Evolutionary conservation across 768 basidiomycete species (phyloP).

Genomic region (Sarcodon aspratus): DNA sequence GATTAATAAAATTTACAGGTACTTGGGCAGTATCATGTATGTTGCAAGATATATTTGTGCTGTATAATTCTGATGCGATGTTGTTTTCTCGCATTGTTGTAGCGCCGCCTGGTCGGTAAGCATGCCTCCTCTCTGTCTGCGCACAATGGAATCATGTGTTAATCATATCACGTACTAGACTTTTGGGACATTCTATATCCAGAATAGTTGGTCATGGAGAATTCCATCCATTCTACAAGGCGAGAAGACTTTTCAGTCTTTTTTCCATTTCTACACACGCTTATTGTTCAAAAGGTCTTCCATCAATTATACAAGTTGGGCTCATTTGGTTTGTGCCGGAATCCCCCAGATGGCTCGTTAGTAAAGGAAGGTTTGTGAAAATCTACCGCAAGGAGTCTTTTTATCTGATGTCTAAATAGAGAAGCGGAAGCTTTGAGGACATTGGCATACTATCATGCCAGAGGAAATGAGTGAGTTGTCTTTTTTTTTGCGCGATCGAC

Average conservation of each 20-base stretch:
- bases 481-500: neutral
- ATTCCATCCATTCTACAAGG: conserved; percentile 27
- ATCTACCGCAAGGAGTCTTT: neutral
- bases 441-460: conserved; percentile 29
- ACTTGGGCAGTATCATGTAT: conserved; percentile 23
- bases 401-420: conserved; percentile 5
- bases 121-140: neutral
- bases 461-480: conserved; percentile 18
- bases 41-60: conserved; percentile 2
- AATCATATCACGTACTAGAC: conserved; percentile 10
- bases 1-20: conserved; percentile 11
- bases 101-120: conserved; percentile 16
- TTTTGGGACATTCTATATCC: conserved; percentile 31
- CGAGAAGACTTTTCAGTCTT: neutral
- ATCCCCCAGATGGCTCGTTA: conserved; percentile 25
- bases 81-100: neutral
- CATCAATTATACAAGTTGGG: conserved; percentile 18
- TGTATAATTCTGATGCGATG: neutral
- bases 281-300: conserved; percentile 8
- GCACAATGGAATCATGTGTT: neutral
- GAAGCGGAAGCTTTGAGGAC: conserved; percentile 22
- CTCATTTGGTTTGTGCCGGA: conserved; percentile 32
- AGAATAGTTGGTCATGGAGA: conserved; percentile 30
- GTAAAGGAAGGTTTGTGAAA: conserved; percentile 19
- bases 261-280: neutral